Evolutionary conservation across 257 asterid species (phyloP).

Genomic region (Solanum neorickii): DNA sequence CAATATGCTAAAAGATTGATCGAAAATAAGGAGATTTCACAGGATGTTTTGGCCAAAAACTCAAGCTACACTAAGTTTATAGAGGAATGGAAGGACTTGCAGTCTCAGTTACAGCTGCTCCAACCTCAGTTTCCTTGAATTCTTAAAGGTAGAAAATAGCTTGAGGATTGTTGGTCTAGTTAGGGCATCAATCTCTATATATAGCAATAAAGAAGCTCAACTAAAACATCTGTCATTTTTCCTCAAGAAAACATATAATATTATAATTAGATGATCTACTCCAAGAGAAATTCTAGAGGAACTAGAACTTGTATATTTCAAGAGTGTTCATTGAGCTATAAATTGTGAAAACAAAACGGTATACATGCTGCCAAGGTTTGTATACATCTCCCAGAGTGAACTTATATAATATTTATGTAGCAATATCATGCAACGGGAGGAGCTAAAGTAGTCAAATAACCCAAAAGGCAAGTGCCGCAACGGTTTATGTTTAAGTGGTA

Average conservation of each 20-base stretch:
- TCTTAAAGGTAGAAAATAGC: neutral
- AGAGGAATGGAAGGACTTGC: constrained; percentile 47
- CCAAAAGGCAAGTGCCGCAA: neutral
- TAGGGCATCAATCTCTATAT: neutral
- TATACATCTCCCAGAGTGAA: neutral
- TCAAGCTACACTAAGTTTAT: constrained; percentile 66
- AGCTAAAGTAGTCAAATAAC: neutral
- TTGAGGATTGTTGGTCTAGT: neutral
- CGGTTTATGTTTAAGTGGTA: neutral
- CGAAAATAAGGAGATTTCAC: constrained; percentile 63
- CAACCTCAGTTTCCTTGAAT: constrained; percentile 31
- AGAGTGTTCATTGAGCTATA: neutral
- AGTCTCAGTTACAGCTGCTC: constrained; percentile 28
- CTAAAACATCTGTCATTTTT: neutral
- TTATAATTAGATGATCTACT: neutral
- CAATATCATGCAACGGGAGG: neutral
- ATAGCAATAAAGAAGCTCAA: neutral
- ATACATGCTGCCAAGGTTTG: neutral
- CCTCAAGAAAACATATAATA: neutral
- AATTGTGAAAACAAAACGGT: neutral
- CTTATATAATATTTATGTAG: neutral
- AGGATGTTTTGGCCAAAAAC: constrained; percentile 60
- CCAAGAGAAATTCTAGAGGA: neutral
- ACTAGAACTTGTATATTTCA: neutral
- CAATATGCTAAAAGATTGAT: constrained; percentile 50